Evolutionary conservation across 306 rosid species (phyloP), one percentile per base, ranked within the genome.

Genomic region (Betula pendula): DNA sequence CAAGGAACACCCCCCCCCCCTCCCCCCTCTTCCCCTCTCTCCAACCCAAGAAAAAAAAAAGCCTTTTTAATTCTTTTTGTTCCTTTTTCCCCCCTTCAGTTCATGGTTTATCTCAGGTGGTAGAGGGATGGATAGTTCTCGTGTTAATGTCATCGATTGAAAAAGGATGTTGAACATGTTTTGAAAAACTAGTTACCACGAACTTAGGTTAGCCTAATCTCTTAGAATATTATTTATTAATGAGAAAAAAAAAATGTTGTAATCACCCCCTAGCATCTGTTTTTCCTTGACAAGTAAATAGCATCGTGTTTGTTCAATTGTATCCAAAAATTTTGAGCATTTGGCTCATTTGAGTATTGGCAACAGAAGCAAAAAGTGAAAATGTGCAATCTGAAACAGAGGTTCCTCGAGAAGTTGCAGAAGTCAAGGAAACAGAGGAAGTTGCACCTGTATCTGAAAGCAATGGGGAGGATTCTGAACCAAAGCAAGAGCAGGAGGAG

Each of bases 361-460:
- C 81, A 31, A 84, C 84, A 73, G 94, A 86, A 80, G 77, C 81
- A 68, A 89, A 87, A 82, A 82, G 86, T 80, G 96, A 91, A 50
- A 85, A 75, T 63, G 79, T 76, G 45, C 81, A 49, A 68, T 86
- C 92, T 27, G 90, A 88, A 80, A 83, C 79, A 3, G 96, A 88
- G 77, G 90, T 76, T 52, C 72, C 72, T 85, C 89, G 84, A 68
- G 99, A 89, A 85, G 84, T 65, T 81, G 77, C 75, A 60, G 95
- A 86, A 79, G 78, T 66, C 66, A 91, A 88, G 83, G 97, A 87
- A 83, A 77, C 84, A 9, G 86, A 72, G 63, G 97, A 87, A 79
- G 62, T 69, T 81, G 74, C 85, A 12, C 72, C 89, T 73, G 81
- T 73, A 73, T 84, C 83, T 55, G 90, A 84, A 62, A 83, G 81